Base-by-base conservation (phyloP, 257 asterid species). In the Jaltomata sinuosa region DNA sequence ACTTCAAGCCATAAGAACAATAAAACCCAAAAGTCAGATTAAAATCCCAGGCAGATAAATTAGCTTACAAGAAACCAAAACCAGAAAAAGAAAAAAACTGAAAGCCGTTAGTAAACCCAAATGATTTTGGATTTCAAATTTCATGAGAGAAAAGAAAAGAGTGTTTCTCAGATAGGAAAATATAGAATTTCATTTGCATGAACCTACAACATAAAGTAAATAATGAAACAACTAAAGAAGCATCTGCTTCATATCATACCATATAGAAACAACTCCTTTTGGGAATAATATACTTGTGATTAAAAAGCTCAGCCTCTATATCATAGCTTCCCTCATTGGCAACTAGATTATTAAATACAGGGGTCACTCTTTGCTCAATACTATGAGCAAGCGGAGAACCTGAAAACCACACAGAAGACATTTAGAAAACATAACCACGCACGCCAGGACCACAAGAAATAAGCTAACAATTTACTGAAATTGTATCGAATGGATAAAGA, bases 191-290 rank as follows among this genome's bases (percentile, higher is more conserved):
- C 31, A 69, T 36, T 69, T 71, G 79, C 54, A 38, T 71, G 53
- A 71, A 71, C 54, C 79, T 21, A 40, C 21, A 38, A 71, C 8
- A 38, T 21, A 2, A 5, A n/a, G 18, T 11, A 36, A 21, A 21
- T 11, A 38, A 21, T 71, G 53, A 71, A 76, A 27, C 25, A 76
- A 76, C 40, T 16, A 49, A 15, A 8, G 45, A 47, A 76, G 42
- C 61, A 76, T 8, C 62, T 1, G 9, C 42, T 1, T 2, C 6
- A 5, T 76, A 76, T 76, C 81, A 49, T 89, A 96, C 99, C 99
- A 93, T 96, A 83, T 87, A 91, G 82, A 96, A 93, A 85, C 94
- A 91, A 87, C 97, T 92, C 29, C 85, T 86, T 89, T 87, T 89
- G 19, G 99, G 98, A 81, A 96, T 83, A 72, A 94, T 89, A 85